Evolutionary conservation across 1,139 yeast genomes (phyloP).

Genomic region (Williopsis jadinii): DNA sequence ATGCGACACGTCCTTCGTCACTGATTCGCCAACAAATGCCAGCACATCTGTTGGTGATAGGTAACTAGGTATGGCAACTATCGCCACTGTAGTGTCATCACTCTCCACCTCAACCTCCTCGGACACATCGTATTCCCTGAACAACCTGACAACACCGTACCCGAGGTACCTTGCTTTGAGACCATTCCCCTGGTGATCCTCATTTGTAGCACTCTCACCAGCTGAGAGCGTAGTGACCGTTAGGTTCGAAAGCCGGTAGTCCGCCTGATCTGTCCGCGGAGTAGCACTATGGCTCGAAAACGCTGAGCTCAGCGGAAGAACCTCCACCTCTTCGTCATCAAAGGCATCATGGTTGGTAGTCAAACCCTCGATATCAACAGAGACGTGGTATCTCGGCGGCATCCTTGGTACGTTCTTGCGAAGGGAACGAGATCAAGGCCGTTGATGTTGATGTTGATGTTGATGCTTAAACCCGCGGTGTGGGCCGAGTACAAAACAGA

Average conservation of each 20-base stretch:
- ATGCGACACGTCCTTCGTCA: slow-evolving; percentile 56
- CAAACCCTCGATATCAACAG: slow-evolving; percentile 1
- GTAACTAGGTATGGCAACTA: slow-evolving; percentile 82
- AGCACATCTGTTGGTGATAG: slow-evolving; percentile 79
- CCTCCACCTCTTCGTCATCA: neutral
- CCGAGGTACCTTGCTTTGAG: slow-evolving; percentile 42
- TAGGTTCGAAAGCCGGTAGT: slow-evolving; percentile 26
- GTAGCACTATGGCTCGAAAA: neutral
- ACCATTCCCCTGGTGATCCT: slow-evolving; percentile 2
- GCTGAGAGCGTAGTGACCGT: slow-evolving; percentile 3
- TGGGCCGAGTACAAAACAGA: neutral
- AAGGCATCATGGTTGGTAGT: neutral
- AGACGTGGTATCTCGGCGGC: slow-evolving; percentile 1
- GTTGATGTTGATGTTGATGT: too few relatives aligned
- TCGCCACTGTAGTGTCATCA: slow-evolving; percentile 65
- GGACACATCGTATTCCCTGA: slow-evolving; percentile 33
- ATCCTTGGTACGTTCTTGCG: neutral
- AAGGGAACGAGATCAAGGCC: too few relatives aligned
- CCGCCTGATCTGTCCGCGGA: slow-evolving; percentile 10
- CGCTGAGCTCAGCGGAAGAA: slow-evolving; percentile 1
- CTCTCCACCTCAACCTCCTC: slow-evolving; percentile 29
- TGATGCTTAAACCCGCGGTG: too few relatives aligned
- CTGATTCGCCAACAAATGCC: slow-evolving; percentile 64
- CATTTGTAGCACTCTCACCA: neutral
- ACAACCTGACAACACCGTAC: slow-evolving; percentile 66